These are phyloP conservation scores for Salisapilia sapeloensis DNA, from an alignment of 352 stramenopile genomes.

Conservation along the genomic window DNA sequence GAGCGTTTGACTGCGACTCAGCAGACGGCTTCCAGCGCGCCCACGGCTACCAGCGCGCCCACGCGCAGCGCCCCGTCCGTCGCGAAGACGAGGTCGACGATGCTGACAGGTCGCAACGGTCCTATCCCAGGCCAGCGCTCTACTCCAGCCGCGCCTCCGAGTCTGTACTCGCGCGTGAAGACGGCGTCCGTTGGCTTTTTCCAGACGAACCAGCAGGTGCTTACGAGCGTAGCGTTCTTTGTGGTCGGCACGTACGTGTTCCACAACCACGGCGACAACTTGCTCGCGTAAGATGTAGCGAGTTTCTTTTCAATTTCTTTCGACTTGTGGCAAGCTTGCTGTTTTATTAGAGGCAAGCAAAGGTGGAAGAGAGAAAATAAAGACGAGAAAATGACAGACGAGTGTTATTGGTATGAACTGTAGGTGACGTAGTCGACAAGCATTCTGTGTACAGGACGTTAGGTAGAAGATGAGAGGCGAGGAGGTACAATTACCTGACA, in stretches of 20 bases:
- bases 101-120: constrained; percentile 27
- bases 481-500: constrained; percentile 9
- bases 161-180: constrained; percentile 9
- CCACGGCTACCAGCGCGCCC: constrained; percentile 1
- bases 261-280: constrained; percentile 73
- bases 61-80: constrained; percentile 2
- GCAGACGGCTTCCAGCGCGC: constrained; percentile 3
- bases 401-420: no score
- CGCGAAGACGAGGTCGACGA: background rate
- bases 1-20: constrained; percentile 66
- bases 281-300: constrained; percentile 58
- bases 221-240: constrained; percentile 63
- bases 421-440: constrained; percentile 45
- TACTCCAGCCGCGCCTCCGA: constrained; percentile 37
- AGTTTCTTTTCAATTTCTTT: background rate
- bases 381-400: no score
- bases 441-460: constrained; percentile 8
- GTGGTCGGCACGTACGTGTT: constrained; percentile 52
- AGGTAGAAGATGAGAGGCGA: background rate
- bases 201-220: constrained; percentile 51
- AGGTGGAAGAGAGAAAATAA: no score
- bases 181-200: constrained; percentile 39
- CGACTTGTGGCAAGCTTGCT: no score
- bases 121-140: constrained; percentile 40
- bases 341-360: no score